Evolutionary conservation across 2,329 filamentous ascomycete species (phyloP).

Genomic region (Botryotinia calthae): DNA sequence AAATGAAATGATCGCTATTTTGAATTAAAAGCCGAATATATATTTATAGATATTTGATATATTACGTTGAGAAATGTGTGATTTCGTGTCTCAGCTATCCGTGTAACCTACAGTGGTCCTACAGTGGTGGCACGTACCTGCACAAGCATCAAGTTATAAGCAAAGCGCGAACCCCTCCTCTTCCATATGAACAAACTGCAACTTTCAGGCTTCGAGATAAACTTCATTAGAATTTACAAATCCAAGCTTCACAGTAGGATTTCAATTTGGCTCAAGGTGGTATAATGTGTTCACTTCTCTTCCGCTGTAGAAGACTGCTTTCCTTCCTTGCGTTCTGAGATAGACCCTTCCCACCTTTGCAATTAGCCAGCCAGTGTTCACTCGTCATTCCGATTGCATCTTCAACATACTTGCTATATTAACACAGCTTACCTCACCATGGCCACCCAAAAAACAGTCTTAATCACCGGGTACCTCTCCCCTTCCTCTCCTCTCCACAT

Average conservation of each 20-base stretch:
- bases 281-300: background rate
- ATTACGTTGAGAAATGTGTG: background rate
- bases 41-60: background rate
- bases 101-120: background rate
- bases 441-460: background rate
- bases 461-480: constrained; percentile 7
- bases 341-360: background rate
- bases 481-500: background rate
- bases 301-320: background rate
- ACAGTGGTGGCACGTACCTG: background rate
- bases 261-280: background rate
- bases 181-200: background rate
- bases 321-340: background rate
- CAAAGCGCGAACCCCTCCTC: background rate
- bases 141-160: background rate
- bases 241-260: background rate
- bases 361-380: background rate
- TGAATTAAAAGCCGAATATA: background rate
- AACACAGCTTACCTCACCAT: background rate
- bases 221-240: background rate
- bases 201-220: background rate
- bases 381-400: background rate
- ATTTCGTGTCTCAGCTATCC: background rate
- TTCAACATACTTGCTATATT: background rate
- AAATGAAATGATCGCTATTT: background rate